These are phyloP conservation scores for Celoporthe dispersa DNA, from an alignment of 2,329 filamentous ascomycete species.

Conservation along the genomic window DNA sequence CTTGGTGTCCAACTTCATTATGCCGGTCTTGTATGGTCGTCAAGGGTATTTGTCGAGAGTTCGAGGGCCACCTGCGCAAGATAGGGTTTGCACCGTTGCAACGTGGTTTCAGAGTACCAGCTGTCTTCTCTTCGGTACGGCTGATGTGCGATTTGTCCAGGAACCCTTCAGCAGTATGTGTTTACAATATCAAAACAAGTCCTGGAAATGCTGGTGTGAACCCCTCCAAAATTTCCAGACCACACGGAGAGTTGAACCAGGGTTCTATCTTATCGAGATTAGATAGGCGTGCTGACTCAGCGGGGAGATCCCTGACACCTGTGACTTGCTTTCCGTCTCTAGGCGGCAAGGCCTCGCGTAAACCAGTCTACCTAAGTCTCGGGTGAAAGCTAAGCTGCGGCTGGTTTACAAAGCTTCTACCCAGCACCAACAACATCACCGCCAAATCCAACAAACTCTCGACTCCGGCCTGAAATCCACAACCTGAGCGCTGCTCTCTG, in stretches of 20 bases:
- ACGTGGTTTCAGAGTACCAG: not conserved
- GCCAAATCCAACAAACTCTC: constrained; percentile 14
- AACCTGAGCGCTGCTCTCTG: not conserved
- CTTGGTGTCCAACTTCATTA: constrained; percentile 94
- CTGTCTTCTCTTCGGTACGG: not conserved
- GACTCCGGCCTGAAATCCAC: not conserved
- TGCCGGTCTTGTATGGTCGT: constrained; percentile 30
- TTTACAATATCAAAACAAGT: not conserved
- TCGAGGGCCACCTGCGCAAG: not conserved
- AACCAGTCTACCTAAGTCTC: constrained; percentile 21
- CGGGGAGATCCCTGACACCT: constrained; percentile 11
- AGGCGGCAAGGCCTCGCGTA: constrained; percentile 46
- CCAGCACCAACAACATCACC: constrained; percentile 30
- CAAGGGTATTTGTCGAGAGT: not conserved
- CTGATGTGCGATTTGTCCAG: not conserved
- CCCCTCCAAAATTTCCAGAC: constrained; percentile 27
- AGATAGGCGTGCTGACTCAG: constrained; percentile 25
- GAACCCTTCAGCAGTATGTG: not conserved
- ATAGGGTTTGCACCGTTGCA: not conserved
- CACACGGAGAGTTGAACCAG: constrained; percentile 15
- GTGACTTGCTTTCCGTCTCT: constrained; percentile 28
- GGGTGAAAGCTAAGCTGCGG: constrained; percentile 30
- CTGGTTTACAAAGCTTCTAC: constrained; percentile 31
- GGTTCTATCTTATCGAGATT: constrained; percentile 29
- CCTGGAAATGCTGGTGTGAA: not conserved